These are phyloP conservation scores for Nasturtium officinale DNA, from an alignment of 345 rosid species.

Conservation along the genomic window DNA sequence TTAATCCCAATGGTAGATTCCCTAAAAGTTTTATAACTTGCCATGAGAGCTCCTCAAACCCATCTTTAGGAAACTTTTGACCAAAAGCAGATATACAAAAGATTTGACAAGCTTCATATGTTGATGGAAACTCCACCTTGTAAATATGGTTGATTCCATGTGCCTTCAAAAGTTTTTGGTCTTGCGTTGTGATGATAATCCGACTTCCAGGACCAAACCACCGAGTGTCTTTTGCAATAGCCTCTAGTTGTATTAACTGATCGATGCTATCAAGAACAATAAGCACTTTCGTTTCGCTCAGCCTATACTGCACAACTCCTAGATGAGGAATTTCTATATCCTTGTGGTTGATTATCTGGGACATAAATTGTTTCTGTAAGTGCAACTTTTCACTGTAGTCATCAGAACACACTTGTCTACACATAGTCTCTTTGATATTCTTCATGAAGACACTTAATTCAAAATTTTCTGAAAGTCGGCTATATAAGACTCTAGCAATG, in stretches of 20 bases:
- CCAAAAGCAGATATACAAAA: not conserved
- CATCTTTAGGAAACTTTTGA: not conserved
- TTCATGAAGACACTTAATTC: no score
- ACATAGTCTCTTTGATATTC: no score
- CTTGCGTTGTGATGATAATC: slow-evolving; percentile 4
- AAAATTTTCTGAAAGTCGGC: no score
- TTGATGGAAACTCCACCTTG: not conserved
- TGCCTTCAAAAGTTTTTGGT: not conserved
- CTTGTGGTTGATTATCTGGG: not conserved
- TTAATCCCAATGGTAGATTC: no score
- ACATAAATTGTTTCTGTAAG: not conserved
- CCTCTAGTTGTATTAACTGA: not conserved
- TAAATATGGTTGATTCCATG: not conserved
- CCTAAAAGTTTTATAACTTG: no score
- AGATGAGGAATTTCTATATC: not conserved
- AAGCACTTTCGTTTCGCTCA: slow-evolving; percentile 1
- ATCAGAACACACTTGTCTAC: no score
- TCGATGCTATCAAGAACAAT: slow-evolving; percentile 18
- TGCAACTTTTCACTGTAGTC: not conserved
- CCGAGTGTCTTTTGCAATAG: not conserved
- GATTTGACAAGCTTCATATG: not conserved
- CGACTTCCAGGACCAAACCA: slow-evolving; percentile 8
- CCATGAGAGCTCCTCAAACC: not conserved
- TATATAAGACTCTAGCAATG: no score
- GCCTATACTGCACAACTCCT: not conserved